Evolutionary conservation across 2,329 filamentous ascomycete genomes (phyloP).

Genomic region (Calonectria henricotiae): DNA sequence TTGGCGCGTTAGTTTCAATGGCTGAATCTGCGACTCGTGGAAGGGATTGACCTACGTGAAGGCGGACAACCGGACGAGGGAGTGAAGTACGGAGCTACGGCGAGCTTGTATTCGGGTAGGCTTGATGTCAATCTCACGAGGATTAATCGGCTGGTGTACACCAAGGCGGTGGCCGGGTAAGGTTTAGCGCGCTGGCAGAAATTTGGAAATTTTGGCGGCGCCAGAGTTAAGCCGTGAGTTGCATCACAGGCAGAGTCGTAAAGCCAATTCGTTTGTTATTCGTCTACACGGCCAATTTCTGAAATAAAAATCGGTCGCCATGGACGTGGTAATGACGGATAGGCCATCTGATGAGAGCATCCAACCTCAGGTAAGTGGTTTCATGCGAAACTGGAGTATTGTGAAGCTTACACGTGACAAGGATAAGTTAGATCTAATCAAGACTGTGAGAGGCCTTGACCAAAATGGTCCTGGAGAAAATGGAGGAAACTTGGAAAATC

Average conservation of each 20-base stretch:
- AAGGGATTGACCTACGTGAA: slow-evolving; percentile 50
- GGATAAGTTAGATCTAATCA: slow-evolving; percentile 64
- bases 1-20: slow-evolving; percentile 47
- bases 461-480: slow-evolving; percentile 64
- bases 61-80: slow-evolving; percentile 46
- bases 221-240: slow-evolving; percentile 50
- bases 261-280: slow-evolving; percentile 37
- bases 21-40: not conserved
- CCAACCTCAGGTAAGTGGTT: slow-evolving; percentile 42
- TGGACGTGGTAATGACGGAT: slow-evolving; percentile 49
- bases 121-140: slow-evolving; percentile 60
- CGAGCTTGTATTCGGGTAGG: slow-evolving; percentile 53
- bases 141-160: slow-evolving; percentile 61
- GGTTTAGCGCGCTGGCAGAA: slow-evolving; percentile 62
- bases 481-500: slow-evolving; percentile 65
- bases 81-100: slow-evolving; percentile 51
- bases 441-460: slow-evolving; percentile 71
- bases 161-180: slow-evolving; percentile 45
- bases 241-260: slow-evolving; percentile 41
- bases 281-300: slow-evolving; percentile 29
- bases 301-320: slow-evolving; percentile 28
- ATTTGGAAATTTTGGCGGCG: slow-evolving; percentile 62
- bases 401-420: slow-evolving; percentile 49
- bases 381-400: slow-evolving; percentile 13
- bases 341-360: slow-evolving; percentile 13